A percentile compares a stretch with the other conserved stretches of the same genome.
phyloP scores from a whole-genome alignment of 805 yeast genomes.

The Kluyveromyces nonfermentans region DNA sequence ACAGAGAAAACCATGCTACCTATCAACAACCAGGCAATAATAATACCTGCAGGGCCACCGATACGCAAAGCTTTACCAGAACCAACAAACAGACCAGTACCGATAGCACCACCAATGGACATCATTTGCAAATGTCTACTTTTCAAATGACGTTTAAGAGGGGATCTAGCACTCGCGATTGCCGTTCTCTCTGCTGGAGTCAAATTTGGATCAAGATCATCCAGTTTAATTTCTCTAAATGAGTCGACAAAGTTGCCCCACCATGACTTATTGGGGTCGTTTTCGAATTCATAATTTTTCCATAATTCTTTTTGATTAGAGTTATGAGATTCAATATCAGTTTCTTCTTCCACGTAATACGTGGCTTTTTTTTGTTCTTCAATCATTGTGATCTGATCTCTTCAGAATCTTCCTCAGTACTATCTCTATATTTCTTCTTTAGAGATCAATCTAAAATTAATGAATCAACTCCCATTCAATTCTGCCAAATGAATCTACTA shows the following conservation, averaged over 20 bases:
- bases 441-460: background rate
- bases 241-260: background rate
- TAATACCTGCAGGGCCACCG: constrained; percentile 58
- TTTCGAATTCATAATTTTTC: background rate
- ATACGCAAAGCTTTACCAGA: constrained; percentile 52
- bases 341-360: background rate
- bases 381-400: background rate
- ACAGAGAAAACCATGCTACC: constrained; percentile 49
- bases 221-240: background rate
- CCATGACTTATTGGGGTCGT: background rate
- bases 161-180: constrained; percentile 40
- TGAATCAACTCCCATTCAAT: too few relatives aligned
- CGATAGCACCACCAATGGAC: constrained; percentile 63
- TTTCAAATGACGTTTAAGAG: constrained; percentile 44
- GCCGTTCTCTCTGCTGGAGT: constrained; percentile 39
- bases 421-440: background rate
- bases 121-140: constrained; percentile 52
- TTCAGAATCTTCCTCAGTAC: background rate
- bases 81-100: constrained; percentile 69
- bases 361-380: background rate
- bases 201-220: constrained; percentile 31
- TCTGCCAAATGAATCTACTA: too few relatives aligned
- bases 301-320: background rate
- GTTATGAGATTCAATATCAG: background rate
- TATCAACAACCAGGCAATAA: constrained; percentile 44